Evolutionary conservation across 805 yeast genomes (phyloP).

Genomic region (Saccharomycopsis amapae): DNA sequence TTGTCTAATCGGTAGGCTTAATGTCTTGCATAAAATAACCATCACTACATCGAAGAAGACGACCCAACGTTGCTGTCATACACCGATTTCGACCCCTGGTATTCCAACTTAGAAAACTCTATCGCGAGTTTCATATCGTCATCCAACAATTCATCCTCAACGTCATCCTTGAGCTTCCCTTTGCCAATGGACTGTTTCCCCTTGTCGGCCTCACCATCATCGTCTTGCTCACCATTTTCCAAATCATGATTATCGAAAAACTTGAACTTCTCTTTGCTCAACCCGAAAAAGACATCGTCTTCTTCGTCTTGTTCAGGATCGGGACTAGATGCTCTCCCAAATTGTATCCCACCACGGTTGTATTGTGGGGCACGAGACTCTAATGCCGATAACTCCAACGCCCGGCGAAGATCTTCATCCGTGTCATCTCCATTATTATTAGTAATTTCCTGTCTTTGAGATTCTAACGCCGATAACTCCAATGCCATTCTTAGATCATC

Average conservation of each 20-base stretch:
- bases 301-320: neutral
- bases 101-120: conserved; percentile 3
- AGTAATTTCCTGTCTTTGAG: neutral
- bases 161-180: neutral
- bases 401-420: neutral
- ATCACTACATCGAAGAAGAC: too few relatives aligned
- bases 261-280: conserved; percentile 1
- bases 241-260: neutral
- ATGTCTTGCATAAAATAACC: too few relatives aligned
- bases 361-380: too few relatives aligned
- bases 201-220: neutral
- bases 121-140: conserved; percentile 6
- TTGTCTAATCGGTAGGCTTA: too few relatives aligned
- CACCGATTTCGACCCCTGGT: too few relatives aligned
- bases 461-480: conserved; percentile 14
- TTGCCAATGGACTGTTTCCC: neutral
- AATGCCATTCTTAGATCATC: conserved; percentile 12
- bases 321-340: too few relatives aligned
- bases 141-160: neutral
- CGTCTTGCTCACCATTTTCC: neutral
- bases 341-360: too few relatives aligned
- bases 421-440: neutral
- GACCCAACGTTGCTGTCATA: too few relatives aligned
- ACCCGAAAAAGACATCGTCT: conserved; percentile 1
- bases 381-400: neutral